Evolutionary conservation across 768 basidiomycete genomes (phyloP).

Genomic region (Suillus alpinus): DNA sequence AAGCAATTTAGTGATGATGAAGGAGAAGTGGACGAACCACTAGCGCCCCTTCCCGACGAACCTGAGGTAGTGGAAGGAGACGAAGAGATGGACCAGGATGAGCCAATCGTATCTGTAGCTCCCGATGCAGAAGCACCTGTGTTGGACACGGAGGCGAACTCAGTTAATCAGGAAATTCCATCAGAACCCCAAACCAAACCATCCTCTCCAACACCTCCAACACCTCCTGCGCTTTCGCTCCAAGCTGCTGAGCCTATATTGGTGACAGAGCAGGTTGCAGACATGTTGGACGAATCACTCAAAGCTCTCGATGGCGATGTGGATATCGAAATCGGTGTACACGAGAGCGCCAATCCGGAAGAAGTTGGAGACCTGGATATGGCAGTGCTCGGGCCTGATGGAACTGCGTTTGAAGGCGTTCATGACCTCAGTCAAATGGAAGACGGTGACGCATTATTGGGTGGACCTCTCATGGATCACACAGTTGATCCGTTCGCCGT

Average conservation of each 20-base stretch:
- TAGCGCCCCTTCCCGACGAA: conserved; percentile 77
- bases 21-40: conserved; percentile 72
- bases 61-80: conserved; percentile 73
- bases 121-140: conserved; percentile 33
- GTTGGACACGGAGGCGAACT: conserved; percentile 37
- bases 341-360: conserved; percentile 28
- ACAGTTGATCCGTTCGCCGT: conserved; percentile 57
- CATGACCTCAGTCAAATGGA: conserved; percentile 60
- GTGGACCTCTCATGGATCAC: conserved; percentile 58
- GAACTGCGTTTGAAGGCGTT: conserved; percentile 49
- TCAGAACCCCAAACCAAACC: conserved; percentile 60
- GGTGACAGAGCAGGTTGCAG: conserved; percentile 35
- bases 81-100: conserved; percentile 75
- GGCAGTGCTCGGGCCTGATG: conserved; percentile 63
- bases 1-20: conserved; percentile 91
- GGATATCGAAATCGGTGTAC: conserved; percentile 39
- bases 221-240: conserved; percentile 60
- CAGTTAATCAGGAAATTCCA: conserved; percentile 34
- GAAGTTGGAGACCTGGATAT: conserved; percentile 58
- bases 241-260: conserved; percentile 46
- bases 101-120: conserved; percentile 40
- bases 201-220: conserved; percentile 65
- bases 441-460: conserved; percentile 50
- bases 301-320: conserved; percentile 51
- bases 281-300: conserved; percentile 52